Conservation (phyloP, 2,329 filamentous ascomycete species). For the Mycosphaerelloides madeirae region DNA sequence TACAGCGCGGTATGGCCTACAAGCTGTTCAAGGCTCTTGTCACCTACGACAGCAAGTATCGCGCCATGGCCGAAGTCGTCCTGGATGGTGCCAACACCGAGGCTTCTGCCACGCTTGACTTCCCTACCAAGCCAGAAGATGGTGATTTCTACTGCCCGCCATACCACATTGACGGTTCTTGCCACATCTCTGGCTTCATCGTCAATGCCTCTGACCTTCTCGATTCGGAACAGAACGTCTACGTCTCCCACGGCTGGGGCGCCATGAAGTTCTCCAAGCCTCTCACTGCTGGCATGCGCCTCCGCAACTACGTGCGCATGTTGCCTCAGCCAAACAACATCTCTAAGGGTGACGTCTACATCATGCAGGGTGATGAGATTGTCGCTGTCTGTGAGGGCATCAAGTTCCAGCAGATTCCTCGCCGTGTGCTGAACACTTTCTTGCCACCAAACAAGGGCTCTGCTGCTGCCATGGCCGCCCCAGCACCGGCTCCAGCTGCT, state of each 20-base stretch:
- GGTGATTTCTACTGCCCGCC: constrained; percentile 56
- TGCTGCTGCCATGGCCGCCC: constrained; percentile 31
- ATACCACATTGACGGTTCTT: constrained; percentile 56
- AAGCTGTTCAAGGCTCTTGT: constrained; percentile 62
- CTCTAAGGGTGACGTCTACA: constrained; percentile 57
- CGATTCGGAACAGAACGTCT: constrained; percentile 56
- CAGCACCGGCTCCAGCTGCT: constrained; percentile 29
- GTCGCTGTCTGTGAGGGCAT: constrained; percentile 57
- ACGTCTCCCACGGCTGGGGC: constrained; percentile 59
- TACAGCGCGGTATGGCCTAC: constrained; percentile 72
- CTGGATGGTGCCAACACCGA: constrained; percentile 53
- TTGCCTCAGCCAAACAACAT: constrained; percentile 52
- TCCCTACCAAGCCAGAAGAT: constrained; percentile 50
- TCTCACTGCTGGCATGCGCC: constrained; percentile 46
- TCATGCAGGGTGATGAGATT: constrained; percentile 56
- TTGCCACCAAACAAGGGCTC: constrained; percentile 54
- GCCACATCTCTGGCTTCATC: constrained; percentile 56
- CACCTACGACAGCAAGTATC: constrained; percentile 53
- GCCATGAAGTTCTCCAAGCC: constrained; percentile 47
- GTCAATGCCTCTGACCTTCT: constrained; percentile 56
- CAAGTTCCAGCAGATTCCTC: constrained; percentile 64
- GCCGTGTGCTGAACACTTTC: constrained; percentile 62
- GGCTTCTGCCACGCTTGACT: constrained; percentile 51
- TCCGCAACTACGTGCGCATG: constrained; percentile 60
- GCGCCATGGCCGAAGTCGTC: constrained; percentile 56